Conservation (phyloP, 2,329 filamentous ascomycete species). For the Phyllosticta citrichinensis region DNA sequence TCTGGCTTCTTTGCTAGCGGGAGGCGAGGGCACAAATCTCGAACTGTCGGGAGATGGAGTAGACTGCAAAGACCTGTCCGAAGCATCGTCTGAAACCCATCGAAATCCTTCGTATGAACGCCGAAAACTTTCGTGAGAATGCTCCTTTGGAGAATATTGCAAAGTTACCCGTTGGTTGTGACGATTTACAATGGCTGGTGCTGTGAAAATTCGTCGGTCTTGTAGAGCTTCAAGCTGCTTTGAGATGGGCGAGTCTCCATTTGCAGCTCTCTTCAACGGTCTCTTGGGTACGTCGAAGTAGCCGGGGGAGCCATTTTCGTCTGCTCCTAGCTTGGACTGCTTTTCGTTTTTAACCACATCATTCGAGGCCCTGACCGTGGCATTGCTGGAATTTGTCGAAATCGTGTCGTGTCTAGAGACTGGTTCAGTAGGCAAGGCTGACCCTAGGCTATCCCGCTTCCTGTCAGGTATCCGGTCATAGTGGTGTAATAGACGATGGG, state of each 20-base stretch:
- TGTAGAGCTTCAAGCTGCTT: not conserved
- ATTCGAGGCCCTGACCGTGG: not conserved
- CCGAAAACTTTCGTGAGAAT: not conserved
- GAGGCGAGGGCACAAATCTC: not conserved
- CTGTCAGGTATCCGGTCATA: constrained; percentile 39
- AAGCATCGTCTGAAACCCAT: not conserved
- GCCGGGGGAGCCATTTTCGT: not conserved
- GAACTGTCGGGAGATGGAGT: not conserved
- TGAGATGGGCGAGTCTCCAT: not conserved
- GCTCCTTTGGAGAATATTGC: not conserved
- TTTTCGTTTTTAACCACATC: constrained; percentile 3
- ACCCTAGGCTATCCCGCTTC: constrained; percentile 22
- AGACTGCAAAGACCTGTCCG: not conserved
- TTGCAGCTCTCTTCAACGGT: not conserved
- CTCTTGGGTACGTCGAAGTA: not conserved
- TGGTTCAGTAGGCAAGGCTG: constrained; percentile 7
- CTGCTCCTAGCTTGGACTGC: not conserved
- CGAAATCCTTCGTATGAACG: not conserved
- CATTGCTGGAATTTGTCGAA: constrained; percentile 1
- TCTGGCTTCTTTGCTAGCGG: not conserved
- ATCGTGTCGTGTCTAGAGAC: constrained; percentile 1
- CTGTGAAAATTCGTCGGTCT: constrained; percentile 3
- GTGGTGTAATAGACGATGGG: constrained; percentile 43
- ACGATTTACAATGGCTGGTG: not conserved
- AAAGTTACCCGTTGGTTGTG: not conserved